A percentile compares a stretch with the other conserved stretches of the same genome.
phyloP scores from a whole-genome alignment of 2,329 filamentous ascomycete genomes.

The Clonostachys rhizophaga region DNA sequence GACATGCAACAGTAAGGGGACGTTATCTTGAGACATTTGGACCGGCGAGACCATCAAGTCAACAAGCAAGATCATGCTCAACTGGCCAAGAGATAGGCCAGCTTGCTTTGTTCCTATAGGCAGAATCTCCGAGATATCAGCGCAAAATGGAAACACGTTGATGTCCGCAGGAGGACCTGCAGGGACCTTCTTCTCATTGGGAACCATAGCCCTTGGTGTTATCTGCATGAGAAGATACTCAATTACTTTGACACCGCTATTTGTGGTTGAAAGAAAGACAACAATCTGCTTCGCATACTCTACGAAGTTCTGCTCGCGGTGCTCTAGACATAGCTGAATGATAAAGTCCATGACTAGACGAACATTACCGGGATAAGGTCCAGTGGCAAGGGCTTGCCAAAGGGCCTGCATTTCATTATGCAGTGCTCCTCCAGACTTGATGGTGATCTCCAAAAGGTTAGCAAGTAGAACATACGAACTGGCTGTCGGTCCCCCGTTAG shows the following conservation, averaged over 20 bases:
- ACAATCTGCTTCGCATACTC: slow-evolving; percentile 98
- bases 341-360: slow-evolving; percentile 94
- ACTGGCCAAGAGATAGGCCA: slow-evolving; percentile 86
- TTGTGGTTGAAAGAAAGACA: slow-evolving; percentile 85
- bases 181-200: slow-evolving; percentile 72
- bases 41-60: slow-evolving; percentile 94
- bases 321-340: slow-evolving; percentile 87
- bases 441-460: slow-evolving; percentile 94
- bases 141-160: slow-evolving; percentile 77
- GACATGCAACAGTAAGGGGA: slow-evolving; percentile 85
- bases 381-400: slow-evolving; percentile 94
- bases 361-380: slow-evolving; percentile 89
- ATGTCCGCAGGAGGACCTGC: slow-evolving; percentile 69
- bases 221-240: slow-evolving; percentile 92
- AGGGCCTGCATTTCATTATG: slow-evolving; percentile 97
- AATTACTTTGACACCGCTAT: slow-evolving; percentile 80
- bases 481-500: slow-evolving; percentile 84
- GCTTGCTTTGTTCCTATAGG: slow-evolving; percentile 89
- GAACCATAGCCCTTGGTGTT: slow-evolving; percentile 94
- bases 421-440: slow-evolving; percentile 79
- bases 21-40: slow-evolving; percentile 70
- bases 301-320: slow-evolving; percentile 95
- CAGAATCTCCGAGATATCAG: slow-evolving; percentile 73
- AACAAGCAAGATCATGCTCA: slow-evolving; percentile 89
- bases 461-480: slow-evolving; percentile 92